Evolutionary conservation across 2,329 filamentous ascomycete species (phyloP).

Genomic region (Talaromyces albobiverticillius): DNA sequence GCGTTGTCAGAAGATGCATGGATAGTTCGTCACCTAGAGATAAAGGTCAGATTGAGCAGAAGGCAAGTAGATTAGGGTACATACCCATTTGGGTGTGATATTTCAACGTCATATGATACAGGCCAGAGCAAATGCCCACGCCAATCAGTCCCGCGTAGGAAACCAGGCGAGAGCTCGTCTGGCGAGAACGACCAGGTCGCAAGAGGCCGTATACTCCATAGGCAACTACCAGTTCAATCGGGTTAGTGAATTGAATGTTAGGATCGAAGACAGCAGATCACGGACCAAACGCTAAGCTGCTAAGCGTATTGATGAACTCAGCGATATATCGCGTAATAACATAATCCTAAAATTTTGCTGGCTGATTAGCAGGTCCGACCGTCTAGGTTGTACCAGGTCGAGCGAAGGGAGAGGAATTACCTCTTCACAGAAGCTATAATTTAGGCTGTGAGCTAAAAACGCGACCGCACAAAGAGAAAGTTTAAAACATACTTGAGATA

Average conservation of each 20-base stretch:
- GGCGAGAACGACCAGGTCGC: conserved; percentile 20
- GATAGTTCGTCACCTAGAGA: conserved; percentile 38
- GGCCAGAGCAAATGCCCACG: conserved; percentile 7
- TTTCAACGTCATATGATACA: conserved; percentile 10
- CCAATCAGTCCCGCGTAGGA: conserved; percentile 39
- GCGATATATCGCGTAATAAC: conserved; percentile 43
- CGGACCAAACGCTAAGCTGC: conserved; percentile 36
- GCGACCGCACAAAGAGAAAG: not conserved
- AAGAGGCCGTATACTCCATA: conserved; percentile 41
- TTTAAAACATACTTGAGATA: not conserved
- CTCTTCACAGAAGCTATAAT: conserved; percentile 4
- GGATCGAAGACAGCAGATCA: not conserved
- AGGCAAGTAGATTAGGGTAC: not conserved
- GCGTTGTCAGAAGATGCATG: conserved; percentile 44
- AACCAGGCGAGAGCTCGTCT: conserved; percentile 27
- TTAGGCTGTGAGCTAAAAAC: not conserved
- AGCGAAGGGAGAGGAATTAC: not conserved
- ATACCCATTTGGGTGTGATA: conserved; percentile 14
- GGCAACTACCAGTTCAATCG: conserved; percentile 24
- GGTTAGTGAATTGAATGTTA: not conserved
- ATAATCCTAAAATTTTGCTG: conserved; percentile 29
- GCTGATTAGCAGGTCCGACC: not conserved
- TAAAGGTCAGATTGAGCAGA: not conserved
- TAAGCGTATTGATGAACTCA: conserved; percentile 47
- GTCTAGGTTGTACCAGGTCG: not conserved